Evolutionary conservation across 2,329 filamentous ascomycete species (phyloP).

Genomic region (Aspergillus texensis): DNA sequence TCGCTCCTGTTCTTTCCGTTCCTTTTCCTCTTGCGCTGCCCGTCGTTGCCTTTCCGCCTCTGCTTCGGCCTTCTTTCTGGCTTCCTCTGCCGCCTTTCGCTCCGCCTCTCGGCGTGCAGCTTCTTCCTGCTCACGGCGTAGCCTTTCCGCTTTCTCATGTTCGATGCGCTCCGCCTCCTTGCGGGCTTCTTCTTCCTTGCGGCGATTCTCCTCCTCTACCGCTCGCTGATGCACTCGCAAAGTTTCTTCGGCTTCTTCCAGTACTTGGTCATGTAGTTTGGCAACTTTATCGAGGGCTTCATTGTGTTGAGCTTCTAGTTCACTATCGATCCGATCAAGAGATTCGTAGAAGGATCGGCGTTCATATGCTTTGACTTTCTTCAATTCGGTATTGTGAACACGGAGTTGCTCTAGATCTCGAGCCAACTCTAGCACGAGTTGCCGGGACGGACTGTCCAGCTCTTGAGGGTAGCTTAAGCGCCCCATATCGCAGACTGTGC

Average conservation of each 20-base stretch:
- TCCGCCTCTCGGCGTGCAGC: constrained; percentile 44
- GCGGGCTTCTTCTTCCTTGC: constrained; percentile 40
- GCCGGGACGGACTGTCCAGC: constrained; percentile 43
- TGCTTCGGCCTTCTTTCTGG: constrained; percentile 35
- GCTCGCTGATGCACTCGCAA: constrained; percentile 51
- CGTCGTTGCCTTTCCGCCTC: constrained; percentile 42
- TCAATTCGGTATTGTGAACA: constrained; percentile 46
- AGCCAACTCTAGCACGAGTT: constrained; percentile 44
- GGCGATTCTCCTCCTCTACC: constrained; percentile 41
- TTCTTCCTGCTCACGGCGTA: constrained; percentile 38
- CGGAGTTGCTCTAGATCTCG: constrained; percentile 45
- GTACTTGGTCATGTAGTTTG: constrained; percentile 67
- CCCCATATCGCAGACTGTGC: constrained; percentile 29
- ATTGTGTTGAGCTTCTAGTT: constrained; percentile 65
- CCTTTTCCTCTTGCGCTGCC: constrained; percentile 37
- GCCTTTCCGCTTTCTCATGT: constrained; percentile 35
- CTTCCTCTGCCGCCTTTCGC: constrained; percentile 46
- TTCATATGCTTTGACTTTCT: constrained; percentile 47
- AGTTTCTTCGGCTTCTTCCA: constrained; percentile 56
- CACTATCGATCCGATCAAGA: constrained; percentile 64
- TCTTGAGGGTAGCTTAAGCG: constrained; percentile 30
- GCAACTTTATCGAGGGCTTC: constrained; percentile 68
- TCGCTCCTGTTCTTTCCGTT: constrained; percentile 36
- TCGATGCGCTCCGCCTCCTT: constrained; percentile 38
- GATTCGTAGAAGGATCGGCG: constrained; percentile 55